phyloP scores from a whole-genome alignment of 352 stramenopile species.

The Blastocystis sp. region DNA sequence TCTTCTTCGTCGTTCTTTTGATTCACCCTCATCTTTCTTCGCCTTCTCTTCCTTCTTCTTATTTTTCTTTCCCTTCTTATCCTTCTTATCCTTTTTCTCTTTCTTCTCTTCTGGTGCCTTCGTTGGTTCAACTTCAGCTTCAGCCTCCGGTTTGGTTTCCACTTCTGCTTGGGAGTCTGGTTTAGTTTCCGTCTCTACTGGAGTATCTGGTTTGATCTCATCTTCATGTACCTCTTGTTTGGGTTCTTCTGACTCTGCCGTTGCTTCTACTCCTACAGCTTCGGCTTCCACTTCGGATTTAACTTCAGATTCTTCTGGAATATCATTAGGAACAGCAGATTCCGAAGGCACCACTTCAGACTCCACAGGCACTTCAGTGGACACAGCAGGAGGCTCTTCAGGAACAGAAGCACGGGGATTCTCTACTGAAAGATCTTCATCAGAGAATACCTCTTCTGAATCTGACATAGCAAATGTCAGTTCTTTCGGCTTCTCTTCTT shows the following conservation, averaged over 20 bases:
- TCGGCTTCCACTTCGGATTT: background rate
- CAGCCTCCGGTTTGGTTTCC: constrained; percentile 59
- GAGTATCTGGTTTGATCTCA: too few species aligned
- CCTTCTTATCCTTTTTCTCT: background rate
- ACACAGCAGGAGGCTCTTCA: background rate
- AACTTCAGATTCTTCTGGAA: background rate
- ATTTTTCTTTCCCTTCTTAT: background rate
- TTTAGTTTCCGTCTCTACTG: background rate
- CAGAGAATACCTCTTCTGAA: background rate
- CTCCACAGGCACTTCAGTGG: background rate
- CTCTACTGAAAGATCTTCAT: background rate
- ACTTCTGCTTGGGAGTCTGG: constrained; percentile 2
- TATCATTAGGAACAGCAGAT: background rate
- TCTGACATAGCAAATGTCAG: background rate
- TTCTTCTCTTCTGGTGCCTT: background rate
- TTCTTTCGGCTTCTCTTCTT: background rate
- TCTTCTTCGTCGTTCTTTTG: constrained; percentile 50
- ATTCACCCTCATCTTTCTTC: constrained; percentile 17
- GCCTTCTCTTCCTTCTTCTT: constrained; percentile 52
- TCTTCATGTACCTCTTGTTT: background rate
- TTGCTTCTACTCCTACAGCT: background rate
- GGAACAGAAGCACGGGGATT: background rate
- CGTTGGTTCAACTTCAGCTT: background rate
- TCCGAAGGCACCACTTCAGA: background rate
- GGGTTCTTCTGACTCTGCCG: background rate